Evolutionary conservation across 2,329 filamentous ascomycete species (phyloP), one percentile per base, ranked within the genome.

Genomic region (Fusarium agapanthi): DNA sequence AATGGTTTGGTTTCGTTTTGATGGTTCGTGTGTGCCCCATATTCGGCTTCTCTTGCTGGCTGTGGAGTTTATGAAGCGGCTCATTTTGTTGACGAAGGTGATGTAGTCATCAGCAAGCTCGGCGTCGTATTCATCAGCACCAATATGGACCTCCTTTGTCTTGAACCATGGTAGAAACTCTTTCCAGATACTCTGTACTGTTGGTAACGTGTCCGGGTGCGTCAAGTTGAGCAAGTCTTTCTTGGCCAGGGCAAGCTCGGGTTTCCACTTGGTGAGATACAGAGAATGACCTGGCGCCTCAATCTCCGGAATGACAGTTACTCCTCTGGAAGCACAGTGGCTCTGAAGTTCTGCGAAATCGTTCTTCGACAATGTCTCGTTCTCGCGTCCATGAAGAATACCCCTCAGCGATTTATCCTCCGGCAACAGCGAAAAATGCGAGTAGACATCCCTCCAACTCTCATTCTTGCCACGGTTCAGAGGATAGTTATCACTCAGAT

Each of bases 211-310:
- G 3, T 65, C 47, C 0, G 65, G 59, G 3, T 69, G 65, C 1
- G 65, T 69, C 18, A 69, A 18, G 32, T 69, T 69, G 0, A 69
- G 2, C 1, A 69, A 35, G 2, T 69, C 67, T 7, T 60, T 69
- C 13, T 69, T 69, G 5, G 67, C 14, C 0, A 69, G 14, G 1
- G 65, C 53, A 12, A 69, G 65, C 7, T 69, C 65, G 0, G 67
- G 67, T 6, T 69, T 69, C 67, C 67, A 69, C 1, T 69, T 69
- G 5, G 67, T 69, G 32, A 69, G 67, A 13, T 69, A 69, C 1
- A 69, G 6, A 5, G 65, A 69, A 12, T 69, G 67, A 0, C 67
- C 67, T 0, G 67, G 67, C 0, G 67, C 59, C 14, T 69, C 67
- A 6, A 69, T 69, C 24, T 69, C 65, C 0, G 67, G 67, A 1